These are phyloP conservation scores for Ogataea methylovora DNA, from an alignment of 805 yeast genomes.

Conservation along the genomic window DNA sequence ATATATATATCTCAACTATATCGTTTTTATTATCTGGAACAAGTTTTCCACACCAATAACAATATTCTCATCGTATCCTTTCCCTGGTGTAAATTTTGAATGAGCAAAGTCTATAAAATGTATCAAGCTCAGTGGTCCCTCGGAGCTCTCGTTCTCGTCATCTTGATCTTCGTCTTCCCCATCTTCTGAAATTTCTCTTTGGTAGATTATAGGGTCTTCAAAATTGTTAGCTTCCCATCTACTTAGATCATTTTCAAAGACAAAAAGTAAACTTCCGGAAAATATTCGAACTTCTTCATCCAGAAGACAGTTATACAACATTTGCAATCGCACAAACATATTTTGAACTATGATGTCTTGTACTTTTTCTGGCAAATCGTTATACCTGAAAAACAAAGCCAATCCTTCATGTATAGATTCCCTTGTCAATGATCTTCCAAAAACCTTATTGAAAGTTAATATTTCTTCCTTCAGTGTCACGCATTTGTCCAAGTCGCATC, in stretches of 20 bases:
- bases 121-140: constrained; percentile 45
- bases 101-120: constrained; percentile 90
- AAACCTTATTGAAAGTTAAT: constrained; percentile 51
- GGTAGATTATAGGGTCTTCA: constrained; percentile 29
- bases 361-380: constrained; percentile 23
- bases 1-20: constrained; percentile 2
- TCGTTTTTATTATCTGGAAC: constrained; percentile 31
- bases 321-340: constrained; percentile 52
- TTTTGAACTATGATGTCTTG: constrained; percentile 32
- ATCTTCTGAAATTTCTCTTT: constrained; percentile 23
- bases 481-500: constrained; percentile 6
- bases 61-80: constrained; percentile 66
- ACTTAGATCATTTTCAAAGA: constrained; percentile 58
- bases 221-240: constrained; percentile 41
- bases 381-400: constrained; percentile 33
- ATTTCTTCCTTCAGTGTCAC: background rate
- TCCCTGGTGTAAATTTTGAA: constrained; percentile 51
- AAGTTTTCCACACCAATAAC: constrained; percentile 64
- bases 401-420: constrained; percentile 40
- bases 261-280: constrained; percentile 66
- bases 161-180: constrained; percentile 22
- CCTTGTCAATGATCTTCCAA: constrained; percentile 54
- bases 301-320: constrained; percentile 57
- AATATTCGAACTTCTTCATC: constrained; percentile 56
- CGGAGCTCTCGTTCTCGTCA: constrained; percentile 11